Conservation (phyloP, 2,329 filamentous ascomycete species). For the Xylaria sp. region DNA sequence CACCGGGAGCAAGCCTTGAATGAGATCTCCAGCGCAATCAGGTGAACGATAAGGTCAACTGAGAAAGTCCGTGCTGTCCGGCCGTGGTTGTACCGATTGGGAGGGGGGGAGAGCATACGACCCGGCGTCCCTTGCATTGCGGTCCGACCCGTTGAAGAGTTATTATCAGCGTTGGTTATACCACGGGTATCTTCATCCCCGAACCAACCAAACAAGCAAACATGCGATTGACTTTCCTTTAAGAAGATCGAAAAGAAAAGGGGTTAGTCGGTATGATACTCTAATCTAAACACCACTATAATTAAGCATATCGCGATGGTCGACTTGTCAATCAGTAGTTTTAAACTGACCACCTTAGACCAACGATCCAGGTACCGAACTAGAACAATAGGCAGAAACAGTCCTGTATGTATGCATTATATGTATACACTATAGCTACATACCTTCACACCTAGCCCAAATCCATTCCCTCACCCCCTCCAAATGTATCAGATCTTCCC, state of each 20-base stretch:
- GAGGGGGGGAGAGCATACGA: background rate
- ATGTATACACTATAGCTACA: background rate
- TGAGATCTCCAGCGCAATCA: background rate
- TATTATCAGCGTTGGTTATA: background rate
- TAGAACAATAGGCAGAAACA: background rate
- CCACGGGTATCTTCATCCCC: background rate
- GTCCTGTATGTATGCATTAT: background rate
- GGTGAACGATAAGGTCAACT: background rate
- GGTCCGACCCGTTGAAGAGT: conserved; percentile 16
- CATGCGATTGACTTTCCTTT: background rate
- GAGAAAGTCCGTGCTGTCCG: background rate
- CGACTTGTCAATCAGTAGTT: background rate
- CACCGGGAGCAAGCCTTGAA: background rate
- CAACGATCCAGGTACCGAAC: background rate
- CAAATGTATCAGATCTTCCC: conserved; percentile 16
- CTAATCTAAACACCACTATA: background rate
- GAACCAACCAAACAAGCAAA: background rate
- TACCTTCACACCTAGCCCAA: background rate
- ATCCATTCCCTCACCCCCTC: background rate
- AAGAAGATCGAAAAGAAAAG: background rate
- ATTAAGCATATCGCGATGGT: background rate
- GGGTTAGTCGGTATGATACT: background rate
- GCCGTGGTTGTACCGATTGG: conserved; percentile 12
- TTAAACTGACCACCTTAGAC: background rate
- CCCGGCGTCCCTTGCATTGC: background rate